A percentile compares a stretch with the other conserved stretches of the same genome.
Evolutionary conservation across 164 flowering plant genomes (phyloP).

Genomic region (Kingdonia uniflora): DNA sequence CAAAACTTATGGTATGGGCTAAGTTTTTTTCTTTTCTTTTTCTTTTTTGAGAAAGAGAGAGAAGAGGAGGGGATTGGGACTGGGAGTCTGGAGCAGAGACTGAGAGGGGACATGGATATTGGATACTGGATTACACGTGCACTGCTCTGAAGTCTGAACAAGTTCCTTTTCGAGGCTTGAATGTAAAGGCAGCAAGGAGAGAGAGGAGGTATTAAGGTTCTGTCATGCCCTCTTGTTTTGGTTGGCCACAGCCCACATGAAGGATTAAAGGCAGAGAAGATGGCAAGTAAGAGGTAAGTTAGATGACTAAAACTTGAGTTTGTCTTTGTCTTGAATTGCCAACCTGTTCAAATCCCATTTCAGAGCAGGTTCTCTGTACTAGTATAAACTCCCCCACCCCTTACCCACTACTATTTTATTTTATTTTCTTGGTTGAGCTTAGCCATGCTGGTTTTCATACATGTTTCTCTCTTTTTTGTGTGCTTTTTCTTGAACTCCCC

Average conservation of each 20-base stretch:
- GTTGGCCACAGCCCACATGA: slow-evolving; percentile 5
- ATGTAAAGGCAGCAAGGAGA: slow-evolving; percentile 14
- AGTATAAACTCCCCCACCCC: slow-evolving; percentile 3
- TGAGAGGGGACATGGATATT: slow-evolving; percentile 29
- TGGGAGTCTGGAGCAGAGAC: background rate
- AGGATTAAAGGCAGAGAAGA: slow-evolving; percentile 5
- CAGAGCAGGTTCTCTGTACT: slow-evolving; percentile 15
- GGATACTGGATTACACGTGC: slow-evolving; percentile 62
- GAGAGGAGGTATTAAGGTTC: slow-evolving; percentile 12
- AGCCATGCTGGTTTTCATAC: background rate
- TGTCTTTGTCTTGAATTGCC: slow-evolving; percentile 10
- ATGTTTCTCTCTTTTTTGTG: background rate
- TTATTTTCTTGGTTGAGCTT: background rate
- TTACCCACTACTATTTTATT: background rate
- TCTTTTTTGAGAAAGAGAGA: slow-evolving; percentile 1
- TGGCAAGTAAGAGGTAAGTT: slow-evolving; percentile 10
- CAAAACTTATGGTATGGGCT: slow-evolving; percentile 29
- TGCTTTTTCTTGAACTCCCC: background rate
- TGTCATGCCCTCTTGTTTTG: slow-evolving; percentile 1
- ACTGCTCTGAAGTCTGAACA: slow-evolving; percentile 46
- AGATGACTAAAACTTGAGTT: background rate
- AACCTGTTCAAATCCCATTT: slow-evolving; percentile 9
- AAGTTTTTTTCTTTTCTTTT: slow-evolving; percentile 11
- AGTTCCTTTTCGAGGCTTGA: slow-evolving; percentile 55
- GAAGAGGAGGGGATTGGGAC: background rate